Conservation (phyloP, 169 alveolate species). For the Pseudocohnilembus persalinus region DNA sequence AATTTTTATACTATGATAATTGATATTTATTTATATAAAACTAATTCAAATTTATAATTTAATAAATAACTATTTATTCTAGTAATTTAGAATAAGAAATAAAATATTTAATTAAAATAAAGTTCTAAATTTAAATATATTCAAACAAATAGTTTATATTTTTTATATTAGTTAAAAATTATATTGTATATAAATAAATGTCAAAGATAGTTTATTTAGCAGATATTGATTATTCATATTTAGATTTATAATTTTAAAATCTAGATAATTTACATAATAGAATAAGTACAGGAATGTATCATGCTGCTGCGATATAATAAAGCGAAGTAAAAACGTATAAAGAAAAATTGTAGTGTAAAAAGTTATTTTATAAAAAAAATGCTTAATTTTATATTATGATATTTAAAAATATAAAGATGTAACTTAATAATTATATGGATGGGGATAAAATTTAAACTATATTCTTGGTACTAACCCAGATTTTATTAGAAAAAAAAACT, state of each 20-base stretch:
- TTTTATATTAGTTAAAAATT: too few relatives aligned
- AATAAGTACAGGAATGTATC: not conserved
- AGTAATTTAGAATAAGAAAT: too few relatives aligned
- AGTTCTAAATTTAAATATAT: too few relatives aligned
- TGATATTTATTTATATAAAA: too few relatives aligned
- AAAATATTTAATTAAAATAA: too few relatives aligned
- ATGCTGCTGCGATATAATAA: not conserved
- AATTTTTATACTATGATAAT: too few relatives aligned
- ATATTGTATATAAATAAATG: not conserved
- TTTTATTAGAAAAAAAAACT: not conserved
- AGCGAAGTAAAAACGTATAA: too few relatives aligned
- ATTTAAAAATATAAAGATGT: not conserved
- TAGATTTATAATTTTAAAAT: not conserved
- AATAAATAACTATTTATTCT: too few relatives aligned
- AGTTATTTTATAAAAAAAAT: not conserved
- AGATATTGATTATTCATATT: not conserved
- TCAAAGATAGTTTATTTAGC: not conserved
- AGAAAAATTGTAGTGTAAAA: not conserved
- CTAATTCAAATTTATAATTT: too few relatives aligned
- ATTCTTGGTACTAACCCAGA: not conserved
- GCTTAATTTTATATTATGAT: too few relatives aligned
- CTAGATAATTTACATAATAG: not conserved
- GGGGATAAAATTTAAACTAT: not conserved
- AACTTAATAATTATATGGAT: not conserved
- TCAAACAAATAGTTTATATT: too few relatives aligned